phyloP scores from a whole-genome alignment of 2,329 filamentous ascomycete genomes.

The Verticillium longisporum region DNA sequence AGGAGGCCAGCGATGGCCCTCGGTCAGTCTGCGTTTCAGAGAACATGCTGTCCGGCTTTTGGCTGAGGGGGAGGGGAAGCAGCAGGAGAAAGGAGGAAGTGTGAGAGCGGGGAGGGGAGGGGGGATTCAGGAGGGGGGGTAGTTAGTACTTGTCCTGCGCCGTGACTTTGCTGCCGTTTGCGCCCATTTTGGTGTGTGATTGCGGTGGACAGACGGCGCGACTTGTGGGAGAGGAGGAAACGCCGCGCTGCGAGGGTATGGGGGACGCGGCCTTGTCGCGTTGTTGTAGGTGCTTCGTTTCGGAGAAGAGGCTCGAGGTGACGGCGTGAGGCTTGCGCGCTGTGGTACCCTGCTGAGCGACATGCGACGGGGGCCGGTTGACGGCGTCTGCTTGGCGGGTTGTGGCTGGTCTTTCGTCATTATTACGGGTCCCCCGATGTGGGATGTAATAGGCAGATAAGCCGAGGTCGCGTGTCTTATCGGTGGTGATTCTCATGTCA shows the following conservation, averaged over 20 bases:
- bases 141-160: conserved; percentile 74
- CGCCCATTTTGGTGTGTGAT: conserved; percentile 37
- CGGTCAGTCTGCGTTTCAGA: too few species aligned
- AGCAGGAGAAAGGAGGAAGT: background rate
- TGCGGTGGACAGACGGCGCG: background rate
- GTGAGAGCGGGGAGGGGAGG: background rate
- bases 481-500: background rate
- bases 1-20: background rate
- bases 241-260: background rate
- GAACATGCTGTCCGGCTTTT: too few species aligned
- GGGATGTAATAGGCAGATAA: background rate
- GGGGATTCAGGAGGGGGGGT: background rate
- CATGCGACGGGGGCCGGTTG: background rate
- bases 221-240: background rate
- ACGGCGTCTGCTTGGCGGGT: background rate
- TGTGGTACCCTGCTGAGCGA: background rate
- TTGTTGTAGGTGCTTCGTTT: background rate
- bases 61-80: background rate
- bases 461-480: background rate
- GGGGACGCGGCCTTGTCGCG: background rate
- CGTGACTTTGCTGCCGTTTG: conserved; percentile 50
- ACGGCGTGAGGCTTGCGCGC: too few species aligned
- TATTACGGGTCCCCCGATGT: background rate
- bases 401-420: background rate
- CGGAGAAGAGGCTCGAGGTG: background rate